Evolutionary conservation across 805 yeast genomes (phyloP).

Genomic region (Wickerhamomyces mucosus): DNA sequence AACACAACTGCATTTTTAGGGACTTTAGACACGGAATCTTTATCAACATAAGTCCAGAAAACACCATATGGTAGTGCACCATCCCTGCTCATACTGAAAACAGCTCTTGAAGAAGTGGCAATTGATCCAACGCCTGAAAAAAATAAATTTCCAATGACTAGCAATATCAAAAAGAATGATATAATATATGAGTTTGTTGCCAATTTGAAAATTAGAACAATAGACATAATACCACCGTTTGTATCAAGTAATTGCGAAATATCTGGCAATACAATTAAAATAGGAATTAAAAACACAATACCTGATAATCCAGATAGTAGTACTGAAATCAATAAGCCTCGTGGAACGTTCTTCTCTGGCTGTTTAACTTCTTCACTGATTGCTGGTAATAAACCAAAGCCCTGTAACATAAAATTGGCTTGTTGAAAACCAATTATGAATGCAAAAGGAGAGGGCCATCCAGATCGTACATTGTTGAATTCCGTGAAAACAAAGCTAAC

Average conservation of each 20-base stretch:
- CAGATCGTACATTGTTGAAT: constrained; percentile 65
- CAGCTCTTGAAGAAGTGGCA: constrained; percentile 77
- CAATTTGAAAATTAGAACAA: constrained; percentile 63
- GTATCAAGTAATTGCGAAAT: constrained; percentile 42
- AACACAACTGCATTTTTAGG: constrained; percentile 64
- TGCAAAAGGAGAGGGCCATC: constrained; percentile 65
- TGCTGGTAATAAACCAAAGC: constrained; percentile 74
- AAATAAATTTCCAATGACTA: constrained; percentile 58
- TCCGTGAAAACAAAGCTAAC: constrained; percentile 49
- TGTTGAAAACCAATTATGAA: constrained; percentile 73
- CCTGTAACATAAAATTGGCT: constrained; percentile 71
- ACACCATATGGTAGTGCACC: constrained; percentile 63
- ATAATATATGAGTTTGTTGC: constrained; percentile 62
- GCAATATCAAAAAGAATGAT: constrained; percentile 56
- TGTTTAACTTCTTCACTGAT: constrained; percentile 73
- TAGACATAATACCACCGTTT: constrained; percentile 67
- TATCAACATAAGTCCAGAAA: constrained; percentile 58
- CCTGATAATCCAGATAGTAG: constrained; percentile 61
- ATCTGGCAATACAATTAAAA: constrained; percentile 65
- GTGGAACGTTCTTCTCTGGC: constrained; percentile 69
- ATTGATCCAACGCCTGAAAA: constrained; percentile 75
- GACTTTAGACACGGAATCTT: constrained; percentile 41
- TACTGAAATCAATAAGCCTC: constrained; percentile 61
- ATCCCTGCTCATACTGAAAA: constrained; percentile 76
- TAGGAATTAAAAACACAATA: constrained; percentile 59